Base-by-base conservation (phyloP, 2,329 filamentous ascomycete species). In the Ophiostoma ips region DNA sequence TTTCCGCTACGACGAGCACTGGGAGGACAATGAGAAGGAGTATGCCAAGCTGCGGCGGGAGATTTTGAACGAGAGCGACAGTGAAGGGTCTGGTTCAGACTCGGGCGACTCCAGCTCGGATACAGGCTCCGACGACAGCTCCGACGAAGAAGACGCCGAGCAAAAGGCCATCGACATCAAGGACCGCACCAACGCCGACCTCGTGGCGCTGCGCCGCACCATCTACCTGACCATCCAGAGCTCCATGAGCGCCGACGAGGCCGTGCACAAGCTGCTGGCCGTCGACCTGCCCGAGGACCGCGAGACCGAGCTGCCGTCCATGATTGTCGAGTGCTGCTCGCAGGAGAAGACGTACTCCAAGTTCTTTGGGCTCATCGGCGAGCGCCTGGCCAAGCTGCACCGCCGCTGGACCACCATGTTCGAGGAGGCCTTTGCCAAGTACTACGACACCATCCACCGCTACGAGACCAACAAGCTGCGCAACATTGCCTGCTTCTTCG, bases 181-280 rank as follows among this genome's bases (percentile, higher is more conserved):
- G 67, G 92, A 98, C 61, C 88, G 95, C 68, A 94, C 84, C 55
- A 98, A 98, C 61, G 89, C 89, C 0, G 89, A 98, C 64, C 75
- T 98, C 13, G 87, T 96, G 63, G 94, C 94, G 62, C 72, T 98
- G 47, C 84, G 92, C 53, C 79, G 88, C 60, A 95, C 87, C 7
- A 98, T 96, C 58, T 98, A 98, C 65, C 74, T 98, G 55, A 98
- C 90, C 11, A 94, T 98, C 64, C 94, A 94, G 86, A 94, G 87
- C 36, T 92, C 86, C 60, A 87, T 92, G 57, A 87, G 94, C 52
- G 94, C 94, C 50, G 92, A 98, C 68, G 92, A 98, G 77, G 88
- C 86, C 53, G 89, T 87, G 53, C 92, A 98, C 72, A 98, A 96
- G 69, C 74, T 98, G 56, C 92, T 96, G 80, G 89, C 87, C 67